A percentile compares a stretch with the other conserved stretches of the same genome.
phyloP scores from a whole-genome alignment of 169 alveolate genomes.

The Amoebophrya sp. region DNA sequence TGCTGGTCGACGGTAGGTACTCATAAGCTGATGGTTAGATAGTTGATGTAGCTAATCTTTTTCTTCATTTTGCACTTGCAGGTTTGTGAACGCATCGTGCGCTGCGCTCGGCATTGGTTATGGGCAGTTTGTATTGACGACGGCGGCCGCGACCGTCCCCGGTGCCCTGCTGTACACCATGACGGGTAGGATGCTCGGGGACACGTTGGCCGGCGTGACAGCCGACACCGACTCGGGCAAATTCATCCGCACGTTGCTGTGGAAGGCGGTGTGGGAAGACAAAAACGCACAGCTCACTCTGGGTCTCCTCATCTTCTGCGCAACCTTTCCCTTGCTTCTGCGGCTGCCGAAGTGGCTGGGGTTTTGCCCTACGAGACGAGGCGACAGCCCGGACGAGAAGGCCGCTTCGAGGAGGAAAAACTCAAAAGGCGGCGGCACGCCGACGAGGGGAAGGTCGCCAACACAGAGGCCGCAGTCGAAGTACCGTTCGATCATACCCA shows the following conservation, averaged over 20 bases:
- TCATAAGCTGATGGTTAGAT: no score
- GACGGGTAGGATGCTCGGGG: not conserved
- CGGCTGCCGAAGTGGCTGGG: not conserved
- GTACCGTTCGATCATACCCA: no score
- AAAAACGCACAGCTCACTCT: not conserved
- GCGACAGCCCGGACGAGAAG: no score
- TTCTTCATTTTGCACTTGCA: no score
- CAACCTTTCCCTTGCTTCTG: not conserved
- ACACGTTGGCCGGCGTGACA: not conserved
- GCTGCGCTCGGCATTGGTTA: not conserved
- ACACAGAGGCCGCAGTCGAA: no score
- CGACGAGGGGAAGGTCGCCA: no score
- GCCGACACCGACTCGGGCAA: not conserved
- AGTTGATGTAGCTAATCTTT: no score
- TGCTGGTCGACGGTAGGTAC: not conserved
- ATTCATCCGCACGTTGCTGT: not conserved
- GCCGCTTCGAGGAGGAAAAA: no score
- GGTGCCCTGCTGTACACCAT: not conserved
- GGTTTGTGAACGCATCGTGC: not conserved
- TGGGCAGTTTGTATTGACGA: not conserved
- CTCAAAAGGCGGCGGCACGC: no score
- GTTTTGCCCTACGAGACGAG: no score
- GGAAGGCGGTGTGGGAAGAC: not conserved
- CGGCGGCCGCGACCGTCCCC: not conserved
- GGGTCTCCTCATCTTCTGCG: not conserved